phyloP scores from a whole-genome alignment of 257 asterid genomes.

The Fraxinus pennsylvanica region DNA sequence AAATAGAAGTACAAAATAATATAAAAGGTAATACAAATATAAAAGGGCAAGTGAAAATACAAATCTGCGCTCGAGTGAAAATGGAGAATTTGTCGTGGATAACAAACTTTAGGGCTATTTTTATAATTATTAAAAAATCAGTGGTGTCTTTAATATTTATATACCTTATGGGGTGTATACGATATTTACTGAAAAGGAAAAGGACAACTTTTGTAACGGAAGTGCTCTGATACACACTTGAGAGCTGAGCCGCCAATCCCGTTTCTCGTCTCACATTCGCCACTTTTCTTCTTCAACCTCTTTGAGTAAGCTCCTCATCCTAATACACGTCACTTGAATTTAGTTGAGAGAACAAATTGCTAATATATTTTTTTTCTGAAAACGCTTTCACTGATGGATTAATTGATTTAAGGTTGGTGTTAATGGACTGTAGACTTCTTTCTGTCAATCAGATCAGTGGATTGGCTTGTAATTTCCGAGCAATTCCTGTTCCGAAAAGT shows the following conservation, averaged over 20 bases:
- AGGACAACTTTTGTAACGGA: background rate
- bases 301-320: background rate
- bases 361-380: background rate
- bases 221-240: background rate
- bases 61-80: too few relatives aligned
- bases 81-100: too few relatives aligned
- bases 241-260: background rate
- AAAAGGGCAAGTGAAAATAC: too few relatives aligned
- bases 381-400: background rate
- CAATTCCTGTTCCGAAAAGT: constrained; percentile 28
- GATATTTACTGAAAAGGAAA: background rate
- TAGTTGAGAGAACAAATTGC: background rate
- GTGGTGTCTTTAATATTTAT: background rate
- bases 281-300: background rate
- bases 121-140: background rate
- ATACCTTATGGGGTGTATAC: background rate
- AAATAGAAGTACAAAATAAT: too few relatives aligned
- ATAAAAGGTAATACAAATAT: too few relatives aligned
- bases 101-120: background rate
- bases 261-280: background rate
- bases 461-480: constrained; percentile 32
- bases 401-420: constrained; percentile 39
- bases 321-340: background rate
- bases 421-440: constrained; percentile 71
- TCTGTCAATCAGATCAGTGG: constrained; percentile 48